A percentile compares a stretch with the other conserved stretches of the same genome.
phyloP scores from a whole-genome alignment of 257 asterid genomes.

The Anisodus tanguticus region DNA sequence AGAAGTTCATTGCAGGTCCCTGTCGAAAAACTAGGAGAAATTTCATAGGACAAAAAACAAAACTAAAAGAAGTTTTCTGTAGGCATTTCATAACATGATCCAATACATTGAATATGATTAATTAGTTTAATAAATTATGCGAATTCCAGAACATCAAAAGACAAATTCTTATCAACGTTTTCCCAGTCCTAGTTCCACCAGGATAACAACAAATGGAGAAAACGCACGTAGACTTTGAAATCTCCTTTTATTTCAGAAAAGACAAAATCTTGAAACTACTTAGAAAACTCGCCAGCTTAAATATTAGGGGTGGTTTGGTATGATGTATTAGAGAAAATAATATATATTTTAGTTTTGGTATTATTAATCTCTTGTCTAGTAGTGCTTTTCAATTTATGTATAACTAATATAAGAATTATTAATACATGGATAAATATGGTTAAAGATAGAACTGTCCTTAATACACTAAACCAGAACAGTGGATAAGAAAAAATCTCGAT shows the following conservation, averaged over 20 bases:
- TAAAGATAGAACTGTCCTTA: no score
- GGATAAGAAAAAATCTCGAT: no score
- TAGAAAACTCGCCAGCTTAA: background rate
- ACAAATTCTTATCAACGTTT: background rate
- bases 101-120: background rate
- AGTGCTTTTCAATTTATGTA: no score
- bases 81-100: background rate
- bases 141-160: conserved; percentile 3
- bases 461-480: no score
- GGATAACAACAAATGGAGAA: background rate
- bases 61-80: background rate
- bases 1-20: background rate
- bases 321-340: no score
- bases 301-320: background rate
- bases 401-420: no score
- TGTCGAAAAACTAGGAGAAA: background rate
- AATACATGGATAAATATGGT: no score
- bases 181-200: background rate
- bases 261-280: conserved; percentile 19
- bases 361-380: no score
- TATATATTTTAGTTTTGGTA: no score
- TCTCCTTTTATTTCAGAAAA: background rate
- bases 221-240: background rate
- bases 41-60: background rate
- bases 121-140: background rate